These are phyloP conservation scores for Gliomastix tumulicola DNA, from an alignment of 2,329 filamentous ascomycete genomes.

Conservation along the genomic window DNA sequence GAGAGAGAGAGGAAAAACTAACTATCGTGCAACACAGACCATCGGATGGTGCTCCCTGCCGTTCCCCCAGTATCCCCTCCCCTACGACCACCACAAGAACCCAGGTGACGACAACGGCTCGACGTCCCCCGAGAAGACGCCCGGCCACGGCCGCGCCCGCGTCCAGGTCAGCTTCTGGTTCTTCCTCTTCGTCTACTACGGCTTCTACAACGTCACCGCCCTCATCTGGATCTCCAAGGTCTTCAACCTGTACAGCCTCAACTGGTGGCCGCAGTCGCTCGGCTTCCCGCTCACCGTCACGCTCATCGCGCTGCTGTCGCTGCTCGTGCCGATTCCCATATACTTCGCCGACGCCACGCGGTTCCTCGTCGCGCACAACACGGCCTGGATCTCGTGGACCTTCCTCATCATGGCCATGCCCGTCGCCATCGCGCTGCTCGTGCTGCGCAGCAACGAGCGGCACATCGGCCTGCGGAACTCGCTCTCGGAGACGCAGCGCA, in stretches of 20 bases:
- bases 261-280: conserved; percentile 62
- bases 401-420: conserved; percentile 65
- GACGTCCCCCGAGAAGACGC: conserved; percentile 31
- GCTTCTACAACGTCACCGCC: conserved; percentile 60
- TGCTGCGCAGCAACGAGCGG: conserved; percentile 56
- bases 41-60: conserved; percentile 60
- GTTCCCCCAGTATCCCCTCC: conserved; percentile 55
- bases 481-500: conserved; percentile 59
- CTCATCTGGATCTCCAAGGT: conserved; percentile 66
- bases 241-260: conserved; percentile 64
- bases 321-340: conserved; percentile 51
- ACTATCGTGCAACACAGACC: conserved; percentile 29
- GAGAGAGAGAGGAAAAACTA: not conserved
- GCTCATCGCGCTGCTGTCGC: conserved; percentile 52
- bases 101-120: conserved; percentile 19
- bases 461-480: conserved; percentile 54
- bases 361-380: conserved; percentile 55
- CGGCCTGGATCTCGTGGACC: conserved; percentile 62
- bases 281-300: conserved; percentile 60
- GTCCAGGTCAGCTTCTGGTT: conserved; percentile 67
- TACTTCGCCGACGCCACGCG: conserved; percentile 46
- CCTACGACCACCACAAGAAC: too few relatives aligned
- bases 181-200: conserved; percentile 64
- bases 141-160: conserved; percentile 56
- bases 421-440: conserved; percentile 57